Percentiles rank a stretch among this genome's conserved stretches.
Evolutionary conservation across 2,329 filamentous ascomycete species (phyloP).

Genomic region (Colletotrichum agaves): DNA sequence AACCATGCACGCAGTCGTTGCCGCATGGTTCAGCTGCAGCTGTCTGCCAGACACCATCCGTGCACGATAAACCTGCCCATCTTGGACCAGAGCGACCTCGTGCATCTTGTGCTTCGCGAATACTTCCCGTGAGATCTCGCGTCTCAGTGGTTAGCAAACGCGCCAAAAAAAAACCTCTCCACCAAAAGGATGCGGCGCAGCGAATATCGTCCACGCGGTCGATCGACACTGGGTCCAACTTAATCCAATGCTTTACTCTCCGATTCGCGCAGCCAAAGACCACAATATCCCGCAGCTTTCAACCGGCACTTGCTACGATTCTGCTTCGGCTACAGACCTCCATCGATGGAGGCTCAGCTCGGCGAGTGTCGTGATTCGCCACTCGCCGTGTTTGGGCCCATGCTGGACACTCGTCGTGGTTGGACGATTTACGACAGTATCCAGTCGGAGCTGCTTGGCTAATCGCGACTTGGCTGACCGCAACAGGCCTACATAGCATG

Average conservation of each 20-base stretch:
- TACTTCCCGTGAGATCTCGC: constrained; percentile 27
- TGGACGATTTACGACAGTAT: constrained; percentile 53
- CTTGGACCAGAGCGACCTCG: constrained; percentile 18
- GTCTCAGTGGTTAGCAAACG: constrained; percentile 35
- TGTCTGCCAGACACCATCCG: constrained; percentile 22
- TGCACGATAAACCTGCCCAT: constrained; percentile 15
- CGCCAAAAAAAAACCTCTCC: not conserved
- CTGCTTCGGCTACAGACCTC: constrained; percentile 16
- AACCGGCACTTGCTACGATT: constrained; percentile 8
- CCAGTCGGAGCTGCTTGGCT: constrained; percentile 1
- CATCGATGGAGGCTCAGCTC: constrained; percentile 4
- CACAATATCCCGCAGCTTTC: not conserved
- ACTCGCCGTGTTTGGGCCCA: constrained; percentile 35
- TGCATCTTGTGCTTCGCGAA: constrained; percentile 19
- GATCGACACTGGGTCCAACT: constrained; percentile 12
- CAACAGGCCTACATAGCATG: constrained; percentile 27
- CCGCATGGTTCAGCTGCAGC: constrained; percentile 19
- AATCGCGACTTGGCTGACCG: constrained; percentile 25
- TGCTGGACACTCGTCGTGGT: constrained; percentile 45
- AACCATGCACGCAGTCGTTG: constrained; percentile 5
- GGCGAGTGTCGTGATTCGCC: constrained; percentile 40
- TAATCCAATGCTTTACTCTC: not conserved
- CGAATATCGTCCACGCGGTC: constrained; percentile 16
- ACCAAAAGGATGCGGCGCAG: constrained; percentile 9
- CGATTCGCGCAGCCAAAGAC: constrained; percentile 11